A percentile compares a stretch with the other conserved stretches of the same genome.
Conservation (phyloP, 75 land plant species). For the Picea glauca region DNA sequence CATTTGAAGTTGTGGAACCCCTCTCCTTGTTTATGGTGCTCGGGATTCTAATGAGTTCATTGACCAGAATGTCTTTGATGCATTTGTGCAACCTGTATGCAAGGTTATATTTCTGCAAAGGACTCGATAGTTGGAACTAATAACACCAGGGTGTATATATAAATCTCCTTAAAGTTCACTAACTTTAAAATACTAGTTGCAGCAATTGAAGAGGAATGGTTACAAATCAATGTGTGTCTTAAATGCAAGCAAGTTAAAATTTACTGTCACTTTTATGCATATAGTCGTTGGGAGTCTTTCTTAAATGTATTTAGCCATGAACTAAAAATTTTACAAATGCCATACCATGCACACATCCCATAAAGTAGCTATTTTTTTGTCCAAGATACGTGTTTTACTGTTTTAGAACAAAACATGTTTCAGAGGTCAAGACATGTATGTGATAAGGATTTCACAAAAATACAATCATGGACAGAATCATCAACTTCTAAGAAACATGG, state of each 20-base stretch:
- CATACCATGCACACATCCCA: background rate
- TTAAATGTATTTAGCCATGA: background rate
- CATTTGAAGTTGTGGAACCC: background rate
- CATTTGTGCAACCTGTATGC: background rate
- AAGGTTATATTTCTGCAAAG: background rate
- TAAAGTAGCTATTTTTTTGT: background rate
- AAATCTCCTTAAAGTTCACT: background rate
- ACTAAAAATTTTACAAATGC: background rate
- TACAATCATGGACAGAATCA: no score
- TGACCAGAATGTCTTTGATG: background rate
- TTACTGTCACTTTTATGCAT: background rate
- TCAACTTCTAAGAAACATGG: no score
- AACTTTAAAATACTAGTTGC: background rate
- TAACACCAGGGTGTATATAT: background rate
- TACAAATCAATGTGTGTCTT: background rate
- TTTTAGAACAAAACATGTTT: background rate
- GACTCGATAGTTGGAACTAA: background rate
- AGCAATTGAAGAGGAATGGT: background rate
- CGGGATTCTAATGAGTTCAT: background rate
- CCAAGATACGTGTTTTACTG: background rate
- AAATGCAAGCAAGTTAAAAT: background rate
- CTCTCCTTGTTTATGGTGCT: background rate
- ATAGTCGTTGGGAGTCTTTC: no score
- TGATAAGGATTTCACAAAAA: no score
- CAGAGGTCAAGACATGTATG: no score